Conservation (phyloP, 208 protist genomes). For the Trypanosoma theileri region DNA sequence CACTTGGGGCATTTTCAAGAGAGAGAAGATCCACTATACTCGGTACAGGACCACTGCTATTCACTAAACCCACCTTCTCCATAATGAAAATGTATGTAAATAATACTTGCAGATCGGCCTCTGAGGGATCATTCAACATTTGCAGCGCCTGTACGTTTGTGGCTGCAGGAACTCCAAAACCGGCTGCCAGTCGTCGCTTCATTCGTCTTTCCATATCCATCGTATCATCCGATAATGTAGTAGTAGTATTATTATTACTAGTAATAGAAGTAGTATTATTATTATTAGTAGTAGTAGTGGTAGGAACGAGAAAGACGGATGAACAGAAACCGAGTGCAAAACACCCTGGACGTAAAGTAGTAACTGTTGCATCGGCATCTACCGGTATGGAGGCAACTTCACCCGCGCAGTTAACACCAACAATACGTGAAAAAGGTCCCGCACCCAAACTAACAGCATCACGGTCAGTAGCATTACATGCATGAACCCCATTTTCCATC, state of each 20-base stretch:
- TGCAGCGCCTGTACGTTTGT: constrained; percentile 48
- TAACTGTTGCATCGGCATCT: constrained; percentile 44
- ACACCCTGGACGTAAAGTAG: constrained; percentile 59
- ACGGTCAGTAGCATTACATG: background rate
- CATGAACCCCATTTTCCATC: background rate
- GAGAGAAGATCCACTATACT: constrained; percentile 54
- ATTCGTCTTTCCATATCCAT: constrained; percentile 66
- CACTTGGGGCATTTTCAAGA: constrained; percentile 25
- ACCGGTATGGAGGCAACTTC: constrained; percentile 62
- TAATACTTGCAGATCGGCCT: constrained; percentile 39
- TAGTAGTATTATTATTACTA: constrained; percentile 15
- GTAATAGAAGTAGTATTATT: background rate
- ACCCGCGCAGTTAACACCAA: constrained; percentile 65
- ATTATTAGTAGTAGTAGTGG: constrained; percentile 34
- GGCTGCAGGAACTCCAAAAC: constrained; percentile 65
- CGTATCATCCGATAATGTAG: constrained; percentile 3
- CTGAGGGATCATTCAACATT: constrained; percentile 18
- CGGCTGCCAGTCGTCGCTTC: constrained; percentile 54
- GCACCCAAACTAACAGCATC: constrained; percentile 30
- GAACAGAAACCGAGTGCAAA: constrained; percentile 62
- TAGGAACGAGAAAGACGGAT: constrained; percentile 52
- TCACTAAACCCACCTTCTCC: constrained; percentile 50
- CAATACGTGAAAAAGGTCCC: constrained; percentile 54
- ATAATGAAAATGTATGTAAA: constrained; percentile 63
- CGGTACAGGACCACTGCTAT: constrained; percentile 49